Percentiles rank a stretch among this genome's conserved stretches.
Conservation (phyloP, 23 red algal genomes). For the Gracilaria gracilis region DNA sequence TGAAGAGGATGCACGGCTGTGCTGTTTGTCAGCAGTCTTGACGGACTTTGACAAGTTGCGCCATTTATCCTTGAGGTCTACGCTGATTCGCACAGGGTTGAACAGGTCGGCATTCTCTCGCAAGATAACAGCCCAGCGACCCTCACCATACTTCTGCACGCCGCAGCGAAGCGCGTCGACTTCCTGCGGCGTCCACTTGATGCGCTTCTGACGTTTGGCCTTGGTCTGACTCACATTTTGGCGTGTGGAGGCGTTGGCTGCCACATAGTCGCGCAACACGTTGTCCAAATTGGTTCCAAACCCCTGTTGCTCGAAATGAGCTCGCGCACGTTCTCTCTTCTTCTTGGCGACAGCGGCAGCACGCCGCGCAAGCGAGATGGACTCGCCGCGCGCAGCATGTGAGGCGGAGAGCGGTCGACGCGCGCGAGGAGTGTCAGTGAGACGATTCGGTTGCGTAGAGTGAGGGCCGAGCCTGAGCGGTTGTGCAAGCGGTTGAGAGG, state of each 20-base stretch:
- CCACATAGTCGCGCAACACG: conserved; percentile 1
- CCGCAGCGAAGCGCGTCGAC: conserved; percentile 46
- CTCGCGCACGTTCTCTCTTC: conserved; percentile 43
- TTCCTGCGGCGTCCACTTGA: conserved; percentile 54
- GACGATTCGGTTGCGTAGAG: neutral
- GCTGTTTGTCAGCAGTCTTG: neutral
- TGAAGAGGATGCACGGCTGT: neutral
- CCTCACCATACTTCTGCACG: conserved; percentile 51
- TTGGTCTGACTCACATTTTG: conserved; percentile 63
- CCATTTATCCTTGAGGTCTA: conserved; percentile 70
- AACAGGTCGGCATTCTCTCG: conserved; percentile 46
- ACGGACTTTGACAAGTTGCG: conserved; percentile 49
- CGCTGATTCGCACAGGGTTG: conserved; percentile 43
- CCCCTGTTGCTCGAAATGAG: conserved; percentile 43
- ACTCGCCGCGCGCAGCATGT: conserved; percentile 41
- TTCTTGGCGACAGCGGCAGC: conserved; percentile 59
- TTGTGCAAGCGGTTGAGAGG: neutral
- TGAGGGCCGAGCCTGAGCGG: neutral
- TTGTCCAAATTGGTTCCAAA: conserved; percentile 1
- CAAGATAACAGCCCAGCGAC: conserved; percentile 64
- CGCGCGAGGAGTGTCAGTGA: neutral
- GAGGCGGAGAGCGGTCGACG: neutral
- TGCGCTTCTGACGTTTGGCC: conserved; percentile 53
- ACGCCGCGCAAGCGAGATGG: conserved; percentile 61
- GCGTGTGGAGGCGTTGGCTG: conserved; percentile 40